These are phyloP conservation scores for Chlorella sp. DNA, from an alignment of 139 green algal genomes.

Conservation along the genomic window DNA sequence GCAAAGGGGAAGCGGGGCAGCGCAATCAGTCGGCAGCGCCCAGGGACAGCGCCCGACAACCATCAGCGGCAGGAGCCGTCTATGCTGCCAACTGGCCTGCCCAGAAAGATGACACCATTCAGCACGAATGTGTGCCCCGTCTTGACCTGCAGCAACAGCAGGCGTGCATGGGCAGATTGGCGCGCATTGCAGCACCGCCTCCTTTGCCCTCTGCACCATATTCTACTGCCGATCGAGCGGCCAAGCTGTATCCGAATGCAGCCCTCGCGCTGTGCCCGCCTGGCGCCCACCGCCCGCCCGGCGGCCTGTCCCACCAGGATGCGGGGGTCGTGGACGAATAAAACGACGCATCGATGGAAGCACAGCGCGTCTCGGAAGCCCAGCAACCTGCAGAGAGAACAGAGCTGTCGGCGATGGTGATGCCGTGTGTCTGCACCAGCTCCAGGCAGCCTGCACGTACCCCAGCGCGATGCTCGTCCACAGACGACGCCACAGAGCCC, in stretches of 20 bases:
- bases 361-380: constrained; percentile 39
- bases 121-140: constrained; percentile 53
- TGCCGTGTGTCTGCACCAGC: neutral
- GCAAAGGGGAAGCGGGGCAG: neutral
- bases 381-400: constrained; percentile 19
- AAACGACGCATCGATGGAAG: constrained; percentile 40
- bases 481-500: neutral
- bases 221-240: too few species aligned
- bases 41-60: too few species aligned
- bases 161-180: neutral
- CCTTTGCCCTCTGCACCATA: too few species aligned
- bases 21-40: too few species aligned
- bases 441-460: neutral
- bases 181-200: too few species aligned
- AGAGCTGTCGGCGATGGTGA: too few species aligned
- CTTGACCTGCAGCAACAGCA: constrained; percentile 45
- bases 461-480: neutral
- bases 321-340: constrained; percentile 38
- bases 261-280: too few species aligned
- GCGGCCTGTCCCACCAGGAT: constrained; percentile 56
- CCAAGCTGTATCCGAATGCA: too few species aligned
- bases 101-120: constrained; percentile 69
- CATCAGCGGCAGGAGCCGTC: too few species aligned
- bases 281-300: too few species aligned
- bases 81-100: constrained; percentile 54